These are phyloP conservation scores for Sclerotiophoma versabilis DNA, from an alignment of 2,329 filamentous ascomycete genomes.

Conservation along the genomic window DNA sequence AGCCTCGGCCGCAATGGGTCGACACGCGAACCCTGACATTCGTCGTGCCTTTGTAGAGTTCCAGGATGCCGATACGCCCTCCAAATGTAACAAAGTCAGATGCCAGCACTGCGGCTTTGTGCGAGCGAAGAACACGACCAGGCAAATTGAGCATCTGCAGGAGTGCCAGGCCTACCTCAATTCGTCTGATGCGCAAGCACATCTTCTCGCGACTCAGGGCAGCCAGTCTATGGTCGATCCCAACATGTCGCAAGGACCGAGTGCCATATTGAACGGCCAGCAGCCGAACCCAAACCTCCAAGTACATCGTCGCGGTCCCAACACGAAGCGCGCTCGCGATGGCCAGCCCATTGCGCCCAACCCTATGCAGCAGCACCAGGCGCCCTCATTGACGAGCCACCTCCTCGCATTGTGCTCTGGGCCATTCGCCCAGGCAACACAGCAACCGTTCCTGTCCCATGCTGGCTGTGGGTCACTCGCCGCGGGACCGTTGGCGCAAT, in stretches of 20 bases:
- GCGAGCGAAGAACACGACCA: conserved; percentile 59
- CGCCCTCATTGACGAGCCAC: conserved; percentile 63
- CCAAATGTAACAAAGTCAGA: conserved; percentile 58
- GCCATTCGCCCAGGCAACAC: conserved; percentile 65
- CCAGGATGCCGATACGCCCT: conserved; percentile 51
- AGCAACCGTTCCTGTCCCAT: conserved; percentile 69
- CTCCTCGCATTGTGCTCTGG: conserved; percentile 60
- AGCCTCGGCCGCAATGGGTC: conserved; percentile 29
- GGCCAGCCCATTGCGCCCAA: conserved; percentile 47
- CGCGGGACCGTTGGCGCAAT: conserved; percentile 64
- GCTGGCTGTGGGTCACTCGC: conserved; percentile 69
- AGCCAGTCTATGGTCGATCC: conserved; percentile 26
- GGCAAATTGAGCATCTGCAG: conserved; percentile 59
- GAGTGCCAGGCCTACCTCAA: conserved; percentile 54
- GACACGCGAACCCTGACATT: conserved; percentile 54
- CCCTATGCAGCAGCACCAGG: conserved; percentile 25
- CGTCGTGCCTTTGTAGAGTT: conserved; percentile 48
- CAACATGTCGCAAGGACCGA: conserved; percentile 28
- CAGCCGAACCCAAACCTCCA: conserved; percentile 58
- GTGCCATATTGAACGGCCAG: conserved; percentile 54
- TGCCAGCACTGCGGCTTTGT: conserved; percentile 59
- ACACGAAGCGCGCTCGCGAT: conserved; percentile 49
- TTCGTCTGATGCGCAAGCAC: conserved; percentile 53
- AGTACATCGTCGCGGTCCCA: conserved; percentile 54
- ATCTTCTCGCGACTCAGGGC: conserved; percentile 31